phyloP scores from a whole-genome alignment of 768 basidiomycete genomes.

The Coprinopsis cinerea region DNA sequence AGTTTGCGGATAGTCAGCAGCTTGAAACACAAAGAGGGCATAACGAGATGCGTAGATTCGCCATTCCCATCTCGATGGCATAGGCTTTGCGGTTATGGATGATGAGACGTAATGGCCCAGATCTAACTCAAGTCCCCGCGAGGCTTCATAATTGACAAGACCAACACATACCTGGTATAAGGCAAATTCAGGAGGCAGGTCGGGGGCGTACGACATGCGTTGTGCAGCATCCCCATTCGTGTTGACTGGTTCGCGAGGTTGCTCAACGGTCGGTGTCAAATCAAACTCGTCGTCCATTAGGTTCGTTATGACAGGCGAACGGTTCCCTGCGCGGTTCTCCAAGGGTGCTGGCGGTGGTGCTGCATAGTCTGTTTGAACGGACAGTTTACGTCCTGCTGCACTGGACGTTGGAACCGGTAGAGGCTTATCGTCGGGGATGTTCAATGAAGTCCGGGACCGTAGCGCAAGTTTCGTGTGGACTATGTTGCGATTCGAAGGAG shows the following conservation, averaged over 20 bases:
- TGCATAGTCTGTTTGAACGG: constrained; percentile 6
- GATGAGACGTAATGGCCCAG: too few species aligned
- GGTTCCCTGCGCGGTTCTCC: neutral
- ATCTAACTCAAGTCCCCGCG: too few species aligned
- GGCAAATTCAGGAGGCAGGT: constrained; percentile 25
- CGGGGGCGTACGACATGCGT: constrained; percentile 10
- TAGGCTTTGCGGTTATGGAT: too few species aligned
- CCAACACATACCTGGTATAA: constrained; percentile 28
- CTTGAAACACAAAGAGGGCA: neutral
- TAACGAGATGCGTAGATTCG: too few species aligned
- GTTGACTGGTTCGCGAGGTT: neutral
- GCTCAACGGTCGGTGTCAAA: constrained; percentile 2
- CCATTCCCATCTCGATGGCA: too few species aligned
- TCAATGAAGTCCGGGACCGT: constrained; percentile 15
- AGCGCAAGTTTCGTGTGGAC: constrained; percentile 11
- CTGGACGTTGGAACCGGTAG: constrained; percentile 7
- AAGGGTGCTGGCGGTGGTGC: neutral
- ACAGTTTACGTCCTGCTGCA: constrained; percentile 2
- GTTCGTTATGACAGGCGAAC: constrained; percentile 4
- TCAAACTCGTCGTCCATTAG: constrained; percentile 11
- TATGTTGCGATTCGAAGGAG: constrained; percentile 10
- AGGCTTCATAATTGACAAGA: constrained; percentile 12
- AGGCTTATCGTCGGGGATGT: constrained; percentile 17
- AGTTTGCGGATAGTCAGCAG: constrained; percentile 4
- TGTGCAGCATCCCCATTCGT: neutral